A percentile compares a stretch with the other conserved stretches of the same genome.
phyloP scores from a whole-genome alignment of 2,329 filamentous ascomycete species.

The Cordyceps javanica region DNA sequence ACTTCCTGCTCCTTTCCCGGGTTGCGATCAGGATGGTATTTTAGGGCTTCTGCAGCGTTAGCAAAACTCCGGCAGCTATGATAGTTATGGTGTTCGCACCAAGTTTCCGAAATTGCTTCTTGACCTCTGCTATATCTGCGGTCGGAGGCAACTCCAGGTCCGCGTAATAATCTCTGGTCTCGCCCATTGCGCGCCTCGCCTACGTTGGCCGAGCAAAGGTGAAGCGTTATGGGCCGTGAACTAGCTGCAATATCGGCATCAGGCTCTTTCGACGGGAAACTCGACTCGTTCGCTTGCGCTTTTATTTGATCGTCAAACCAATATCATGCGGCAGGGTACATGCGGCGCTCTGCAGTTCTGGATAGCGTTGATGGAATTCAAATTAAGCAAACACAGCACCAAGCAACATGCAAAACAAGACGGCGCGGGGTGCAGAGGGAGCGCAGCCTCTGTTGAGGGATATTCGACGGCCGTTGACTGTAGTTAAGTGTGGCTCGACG shows the following conservation, averaged over 20 bases:
- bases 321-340: neutral
- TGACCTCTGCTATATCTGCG: slow-evolving; percentile 69
- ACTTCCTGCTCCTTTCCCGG: slow-evolving; percentile 74
- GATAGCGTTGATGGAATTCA: neutral
- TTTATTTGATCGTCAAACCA: neutral
- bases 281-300: neutral
- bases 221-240: neutral
- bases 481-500: no score
- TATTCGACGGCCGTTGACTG: neutral
- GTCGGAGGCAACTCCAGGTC: slow-evolving; percentile 67
- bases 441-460: neutral
- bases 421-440: neutral
- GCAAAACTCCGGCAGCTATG: slow-evolving; percentile 6
- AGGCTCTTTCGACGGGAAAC: neutral
- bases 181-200: slow-evolving; percentile 23
- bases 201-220: neutral
- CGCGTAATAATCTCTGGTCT: slow-evolving; percentile 72
- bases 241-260: neutral
- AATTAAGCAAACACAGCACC: neutral
- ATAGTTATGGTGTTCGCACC: slow-evolving; percentile 41
- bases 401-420: neutral
- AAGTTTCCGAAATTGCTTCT: slow-evolving; percentile 80
- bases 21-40: slow-evolving; percentile 86
- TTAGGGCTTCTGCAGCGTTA: slow-evolving; percentile 53
- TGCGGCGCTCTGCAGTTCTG: neutral